These are phyloP conservation scores for Hymenotorrendiella dingleyae DNA, from an alignment of 2,329 filamentous ascomycete species.

Conservation along the genomic window DNA sequence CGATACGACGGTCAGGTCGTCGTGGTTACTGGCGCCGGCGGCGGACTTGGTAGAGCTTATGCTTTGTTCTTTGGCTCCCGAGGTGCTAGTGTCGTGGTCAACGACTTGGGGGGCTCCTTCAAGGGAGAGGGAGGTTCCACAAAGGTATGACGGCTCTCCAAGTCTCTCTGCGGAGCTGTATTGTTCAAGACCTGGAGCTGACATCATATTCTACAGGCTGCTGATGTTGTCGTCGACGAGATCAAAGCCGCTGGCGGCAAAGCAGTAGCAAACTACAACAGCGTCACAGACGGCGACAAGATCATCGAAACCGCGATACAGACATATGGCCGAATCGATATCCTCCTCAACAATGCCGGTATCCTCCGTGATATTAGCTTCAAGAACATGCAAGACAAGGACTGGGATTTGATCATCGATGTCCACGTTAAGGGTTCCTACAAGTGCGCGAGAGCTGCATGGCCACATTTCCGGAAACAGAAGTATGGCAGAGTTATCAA, in stretches of 20 bases:
- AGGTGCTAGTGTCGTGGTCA: slow-evolving; percentile 92
- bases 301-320: slow-evolving; percentile 88
- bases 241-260: slow-evolving; percentile 87
- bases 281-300: slow-evolving; percentile 84
- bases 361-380: slow-evolving; percentile 91
- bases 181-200: too few relatives aligned
- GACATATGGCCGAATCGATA: slow-evolving; percentile 78
- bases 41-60: slow-evolving; percentile 76
- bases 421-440: slow-evolving; percentile 92
- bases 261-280: slow-evolving; percentile 96
- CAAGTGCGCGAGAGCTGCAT: slow-evolving; percentile 91
- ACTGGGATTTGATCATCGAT: slow-evolving; percentile 92
- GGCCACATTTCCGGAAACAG: slow-evolving; percentile 97
- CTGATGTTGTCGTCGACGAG: slow-evolving; percentile 76
- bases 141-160: slow-evolving; percentile 52
- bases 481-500: slow-evolving; percentile 97
- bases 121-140: slow-evolving; percentile 84
- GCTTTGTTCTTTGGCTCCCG: slow-evolving; percentile 82
- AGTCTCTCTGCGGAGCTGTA: too few relatives aligned
- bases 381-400: slow-evolving; percentile 96
- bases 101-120: slow-evolving; percentile 89
- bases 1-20: slow-evolving; percentile 85
- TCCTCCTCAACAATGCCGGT: slow-evolving; percentile 96
- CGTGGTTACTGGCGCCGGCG: slow-evolving; percentile 81
- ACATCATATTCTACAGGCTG: slow-evolving; percentile 43